Evolutionary conservation across 2,329 filamentous ascomycete species (phyloP), one percentile per base, ranked within the genome.

Genomic region (Trichoderma aggressivum): DNA sequence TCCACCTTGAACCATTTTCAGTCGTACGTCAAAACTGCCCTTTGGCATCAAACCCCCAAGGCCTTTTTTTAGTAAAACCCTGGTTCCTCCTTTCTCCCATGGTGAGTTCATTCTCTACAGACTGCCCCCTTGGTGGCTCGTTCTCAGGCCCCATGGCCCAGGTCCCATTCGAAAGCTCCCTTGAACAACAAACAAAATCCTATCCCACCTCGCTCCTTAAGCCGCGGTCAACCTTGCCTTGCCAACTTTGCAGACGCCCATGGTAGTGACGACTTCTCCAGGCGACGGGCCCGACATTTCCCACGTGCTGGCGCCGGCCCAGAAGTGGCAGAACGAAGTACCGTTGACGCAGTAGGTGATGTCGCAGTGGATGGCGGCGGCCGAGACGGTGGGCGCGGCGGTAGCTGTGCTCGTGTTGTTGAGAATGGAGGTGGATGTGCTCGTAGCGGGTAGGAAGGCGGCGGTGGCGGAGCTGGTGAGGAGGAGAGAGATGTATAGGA

Each of bases 321-420:
- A 84, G 74, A 78, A 81, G 72, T 81, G 79, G 74, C 82, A 83
- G 77, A 79, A 83, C 3, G 78, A 78, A 4, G 76, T 77, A 16
- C 74, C 72, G 18, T 76, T 74, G 55, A 79, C 79, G 76, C 82
- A 82, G 74, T 81, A 82, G 28, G 74, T 72, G 73, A 79, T 76
- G 68, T 80, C 76, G 76, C 82, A 83, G 63, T 76, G 65, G 53
- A 77, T 65, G 14, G 61, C 12, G 11, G 21, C 58, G 16, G 66
- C n/a, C 14, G 64, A 43, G 32, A 36, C 26, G 30, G 55, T 53
- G 14, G 68, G 30, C 5, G 21, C 24, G 5, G 47, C 47, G 24
- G 62, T 60, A 24, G 64, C 12, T 21, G 34, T 26, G 24, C 53
- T 59, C 14, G 30, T 58, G 24, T n/a, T 56, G 12, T 39, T 67